Evolutionary conservation across 805 yeast species (phyloP), one percentile per base, ranked within the genome.

Genomic region (Candida chauliodis): DNA sequence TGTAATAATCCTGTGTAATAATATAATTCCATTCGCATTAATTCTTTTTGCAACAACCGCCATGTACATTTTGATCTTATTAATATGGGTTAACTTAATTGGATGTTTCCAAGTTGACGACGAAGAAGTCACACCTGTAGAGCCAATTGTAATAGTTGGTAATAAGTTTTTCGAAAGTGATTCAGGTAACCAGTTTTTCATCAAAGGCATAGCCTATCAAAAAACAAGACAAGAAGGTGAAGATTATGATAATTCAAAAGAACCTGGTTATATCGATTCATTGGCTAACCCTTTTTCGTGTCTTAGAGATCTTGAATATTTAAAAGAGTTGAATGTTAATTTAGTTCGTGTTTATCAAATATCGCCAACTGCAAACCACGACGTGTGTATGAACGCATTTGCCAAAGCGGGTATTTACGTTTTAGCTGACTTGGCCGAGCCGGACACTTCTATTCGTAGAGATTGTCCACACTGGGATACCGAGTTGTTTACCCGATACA

Each of bases 141-240:
- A n/a, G n/a, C n/a, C n/a, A n/a, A 76, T 87, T 42, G 83, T 78
- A 42, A 71, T 82, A 16, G 63, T 68, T 19, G 93, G 91, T 5
- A 82, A 76, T 69, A 82, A 84, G 61, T 88, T 91, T 62, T 88
- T 83, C 61, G 76, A 78, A 61, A 63, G 81, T 14, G 71, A 69
- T 47, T 77, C 81, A 47, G 91, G 89, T 8, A 75, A 84, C 30
- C 95, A 87, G 64, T 90, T 90, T 64, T 90, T 80, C 62, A 75
- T 90, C 53, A 81, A 79, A 53, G 97, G 97, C 48, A 75, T 88
- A 36, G 95, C 95, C 0, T 88, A 89, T 63, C 96, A 89, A 63
- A 79, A 82, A 30, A 75, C 80, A 48, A 71, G 79, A 10, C 75
- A 76, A 37, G 69, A 67, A 46, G 53, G 51, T 52, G 50, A 56